Evolutionary conservation across 306 rosid species (phyloP).

Genomic region (Castanospermum australe): DNA sequence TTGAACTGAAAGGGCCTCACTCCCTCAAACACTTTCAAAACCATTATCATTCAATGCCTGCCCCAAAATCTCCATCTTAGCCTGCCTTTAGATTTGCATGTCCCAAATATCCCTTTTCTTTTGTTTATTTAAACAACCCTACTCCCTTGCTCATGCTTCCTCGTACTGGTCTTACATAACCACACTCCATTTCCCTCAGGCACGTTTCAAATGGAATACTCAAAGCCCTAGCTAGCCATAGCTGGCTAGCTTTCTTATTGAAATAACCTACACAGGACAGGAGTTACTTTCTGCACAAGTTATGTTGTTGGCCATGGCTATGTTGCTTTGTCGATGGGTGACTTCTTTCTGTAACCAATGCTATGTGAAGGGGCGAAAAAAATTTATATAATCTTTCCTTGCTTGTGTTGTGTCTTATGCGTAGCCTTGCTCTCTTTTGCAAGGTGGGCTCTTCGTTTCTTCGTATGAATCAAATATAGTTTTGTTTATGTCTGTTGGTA

Average conservation of each 20-base stretch:
- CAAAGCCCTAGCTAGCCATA: conserved; percentile 1
- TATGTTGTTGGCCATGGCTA: neutral
- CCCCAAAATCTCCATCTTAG: conserved; percentile 40
- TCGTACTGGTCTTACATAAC: conserved; percentile 20
- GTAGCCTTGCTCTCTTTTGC: neutral
- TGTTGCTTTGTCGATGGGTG: neutral
- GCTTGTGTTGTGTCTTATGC: neutral
- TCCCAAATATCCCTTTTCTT: conserved; percentile 17
- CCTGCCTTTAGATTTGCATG: conserved; percentile 43
- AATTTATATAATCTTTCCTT: neutral
- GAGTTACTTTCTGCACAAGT: neutral
- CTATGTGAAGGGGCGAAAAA: neutral
- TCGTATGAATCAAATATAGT: neutral
- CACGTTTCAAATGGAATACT: no score
- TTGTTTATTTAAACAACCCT: neutral
- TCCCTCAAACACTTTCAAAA: conserved; percentile 30
- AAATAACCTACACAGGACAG: neutral
- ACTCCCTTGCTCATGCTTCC: neutral
- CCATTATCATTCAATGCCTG: conserved; percentile 27
- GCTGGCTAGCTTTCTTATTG: neutral
- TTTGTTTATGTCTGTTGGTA: neutral
- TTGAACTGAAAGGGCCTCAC: conserved; percentile 34
- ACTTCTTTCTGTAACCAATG: neutral
- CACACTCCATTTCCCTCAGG: neutral
- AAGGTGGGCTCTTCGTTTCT: neutral